phyloP scores from a whole-genome alignment of 176 grass and related monocot species.

The Oryza officinalis region DNA sequence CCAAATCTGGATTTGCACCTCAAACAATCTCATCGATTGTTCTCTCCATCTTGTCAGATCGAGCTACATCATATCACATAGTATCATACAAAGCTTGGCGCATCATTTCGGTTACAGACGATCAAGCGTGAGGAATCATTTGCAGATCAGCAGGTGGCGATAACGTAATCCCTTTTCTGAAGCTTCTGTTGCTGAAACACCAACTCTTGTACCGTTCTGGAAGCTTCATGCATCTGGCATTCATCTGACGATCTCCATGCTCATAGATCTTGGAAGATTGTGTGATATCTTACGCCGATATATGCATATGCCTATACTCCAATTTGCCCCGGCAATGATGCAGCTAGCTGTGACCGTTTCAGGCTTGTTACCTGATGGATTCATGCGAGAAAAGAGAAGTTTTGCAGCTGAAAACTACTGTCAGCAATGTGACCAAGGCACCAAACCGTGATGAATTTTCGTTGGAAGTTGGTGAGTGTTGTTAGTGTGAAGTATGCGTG shows the following conservation, averaged over 20 bases:
- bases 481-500: neutral
- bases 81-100: neutral
- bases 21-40: slow-evolving; percentile 6
- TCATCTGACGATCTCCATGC: neutral
- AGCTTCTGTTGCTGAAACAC: neutral
- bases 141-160: neutral
- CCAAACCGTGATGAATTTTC: neutral
- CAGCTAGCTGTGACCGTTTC: neutral
- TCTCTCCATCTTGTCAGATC: neutral
- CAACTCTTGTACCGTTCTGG: neutral
- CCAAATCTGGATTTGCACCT: slow-evolving; percentile 10
- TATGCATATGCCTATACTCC: neutral
- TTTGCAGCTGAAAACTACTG: neutral
- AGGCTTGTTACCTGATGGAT: neutral
- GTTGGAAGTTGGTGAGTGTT: neutral
- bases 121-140: neutral
- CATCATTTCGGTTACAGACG: neutral
- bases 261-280: neutral
- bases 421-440: neutral
- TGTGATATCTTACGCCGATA: neutral
- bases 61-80: neutral
- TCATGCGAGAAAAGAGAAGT: neutral
- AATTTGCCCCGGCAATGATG: too few species aligned
- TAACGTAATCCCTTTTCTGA: neutral
- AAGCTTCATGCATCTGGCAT: neutral